Conservation (phyloP, 768 basidiomycete genomes). For the Clitopilus hobsonii region DNA sequence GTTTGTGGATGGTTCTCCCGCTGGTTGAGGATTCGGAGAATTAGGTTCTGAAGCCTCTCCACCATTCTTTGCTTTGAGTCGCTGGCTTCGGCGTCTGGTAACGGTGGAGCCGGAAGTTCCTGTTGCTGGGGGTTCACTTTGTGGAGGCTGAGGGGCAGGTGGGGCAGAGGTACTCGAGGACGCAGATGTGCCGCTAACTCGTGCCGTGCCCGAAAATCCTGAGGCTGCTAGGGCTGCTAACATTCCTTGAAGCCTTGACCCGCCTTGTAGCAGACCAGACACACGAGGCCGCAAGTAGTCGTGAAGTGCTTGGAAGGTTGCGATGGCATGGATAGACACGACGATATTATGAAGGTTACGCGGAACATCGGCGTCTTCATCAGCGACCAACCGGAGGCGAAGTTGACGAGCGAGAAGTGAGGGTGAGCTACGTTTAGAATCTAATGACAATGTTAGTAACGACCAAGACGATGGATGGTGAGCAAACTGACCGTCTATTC, state of each 20-base stretch:
- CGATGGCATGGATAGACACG: conserved; percentile 97
- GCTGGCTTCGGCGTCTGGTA: conserved; percentile 73
- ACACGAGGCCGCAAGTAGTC: conserved; percentile 93
- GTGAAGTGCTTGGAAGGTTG: conserved; percentile 94
- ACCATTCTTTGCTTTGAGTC: conserved; percentile 67
- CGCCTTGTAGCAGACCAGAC: conserved; percentile 59
- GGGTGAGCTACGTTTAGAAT: conserved; percentile 88
- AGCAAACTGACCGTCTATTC: conserved; percentile 61
- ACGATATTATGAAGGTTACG: conserved; percentile 85
- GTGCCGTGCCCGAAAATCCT: conserved; percentile 55
- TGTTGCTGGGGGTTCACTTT: conserved; percentile 16
- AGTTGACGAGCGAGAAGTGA: conserved; percentile 90
- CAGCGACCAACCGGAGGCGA: conserved; percentile 83
- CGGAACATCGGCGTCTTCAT: conserved; percentile 86
- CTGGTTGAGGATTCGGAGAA: conserved; percentile 6
- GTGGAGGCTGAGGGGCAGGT: conserved; percentile 26
- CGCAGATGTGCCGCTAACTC: conserved; percentile 26
- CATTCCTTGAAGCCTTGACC: conserved; percentile 78
- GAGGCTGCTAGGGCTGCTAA: conserved; percentile 84
- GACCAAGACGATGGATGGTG: too few species aligned
- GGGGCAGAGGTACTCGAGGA: conserved; percentile 15
- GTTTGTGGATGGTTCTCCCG: conserved; percentile 13
- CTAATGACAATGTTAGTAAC: too few species aligned
- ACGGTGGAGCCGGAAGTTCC: conserved; percentile 28
- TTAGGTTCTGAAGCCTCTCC: conserved; percentile 11